Percentiles rank a stretch among this genome's conserved stretches.
phyloP scores from a whole-genome alignment of 345 rosid species.

The Clausena lansium region DNA sequence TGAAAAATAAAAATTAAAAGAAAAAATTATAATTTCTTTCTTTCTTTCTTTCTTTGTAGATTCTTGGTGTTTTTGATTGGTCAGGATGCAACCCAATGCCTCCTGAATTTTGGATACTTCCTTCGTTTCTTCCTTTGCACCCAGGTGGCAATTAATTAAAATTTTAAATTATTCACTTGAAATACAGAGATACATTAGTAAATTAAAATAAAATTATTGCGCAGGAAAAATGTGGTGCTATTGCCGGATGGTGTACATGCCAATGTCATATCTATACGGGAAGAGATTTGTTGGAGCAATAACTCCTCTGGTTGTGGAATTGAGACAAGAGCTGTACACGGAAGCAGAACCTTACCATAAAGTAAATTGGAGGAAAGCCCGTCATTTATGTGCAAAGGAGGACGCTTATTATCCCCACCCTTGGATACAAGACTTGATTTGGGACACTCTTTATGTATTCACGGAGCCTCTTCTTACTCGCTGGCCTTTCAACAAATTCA shows the following conservation, averaged over 20 bases:
- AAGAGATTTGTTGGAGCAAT: slow-evolving; percentile 23
- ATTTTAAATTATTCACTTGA: not conserved
- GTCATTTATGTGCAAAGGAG: slow-evolving; percentile 14
- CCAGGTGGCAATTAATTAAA: slow-evolving; percentile 16
- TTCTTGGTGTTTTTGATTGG: slow-evolving; percentile 33
- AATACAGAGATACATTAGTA: not conserved
- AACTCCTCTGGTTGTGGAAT: slow-evolving; percentile 26
- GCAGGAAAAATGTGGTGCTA: slow-evolving; percentile 35
- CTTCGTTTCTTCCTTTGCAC: slow-evolving; percentile 29
- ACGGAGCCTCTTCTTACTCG: slow-evolving; percentile 30
- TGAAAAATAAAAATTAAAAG: too few relatives aligned
- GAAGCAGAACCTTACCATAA: slow-evolving; percentile 18
- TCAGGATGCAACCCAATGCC: slow-evolving; percentile 39
- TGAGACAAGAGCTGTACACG: slow-evolving; percentile 26
- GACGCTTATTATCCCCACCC: slow-evolving; percentile 16
- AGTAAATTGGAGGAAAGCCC: slow-evolving; percentile 10
- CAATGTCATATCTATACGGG: slow-evolving; percentile 23
- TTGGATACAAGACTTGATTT: slow-evolving; percentile 14
- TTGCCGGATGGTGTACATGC: slow-evolving; percentile 33
- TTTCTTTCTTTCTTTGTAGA: not conserved
- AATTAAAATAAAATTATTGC: not conserved
- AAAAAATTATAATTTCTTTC: too few relatives aligned
- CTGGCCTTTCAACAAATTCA: slow-evolving; percentile 31
- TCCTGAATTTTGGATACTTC: slow-evolving; percentile 37
- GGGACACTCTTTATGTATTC: slow-evolving; percentile 21